Evolutionary conservation across 2,329 filamentous ascomycete species (phyloP), one percentile per base, ranked within the genome.

Genomic region (Paramyrothecium sp.): DNA sequence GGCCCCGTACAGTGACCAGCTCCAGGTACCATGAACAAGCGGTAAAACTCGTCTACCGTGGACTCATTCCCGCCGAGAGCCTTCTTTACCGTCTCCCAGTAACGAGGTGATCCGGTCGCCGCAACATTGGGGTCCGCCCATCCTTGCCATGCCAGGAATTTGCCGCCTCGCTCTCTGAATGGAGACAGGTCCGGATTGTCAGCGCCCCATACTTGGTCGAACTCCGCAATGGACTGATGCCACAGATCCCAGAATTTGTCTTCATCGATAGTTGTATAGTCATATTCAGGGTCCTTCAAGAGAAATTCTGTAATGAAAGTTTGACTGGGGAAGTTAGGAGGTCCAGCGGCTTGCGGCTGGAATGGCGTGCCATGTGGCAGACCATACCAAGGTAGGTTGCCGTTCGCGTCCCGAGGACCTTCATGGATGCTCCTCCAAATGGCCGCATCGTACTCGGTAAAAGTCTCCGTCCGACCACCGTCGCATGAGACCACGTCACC

Each of bases 231-330:
- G 3, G 49, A 51, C 23, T 51, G 49, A 10, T 51, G 5, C 49
- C 49, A 51, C 7, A 51, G 3, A 4, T 51, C 22, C 23, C 49
- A 26, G 22, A 51, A 51, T 11, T 33, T 7, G 10, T 23, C 23
- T 23, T 51, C 49, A n/a, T 51, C 49, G n/a, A 51, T 51, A 21
- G 49, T 51, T 26, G 49, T 7, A n/a, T 51, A 51, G 22, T 51
- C 49, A n/a, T 51, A 51, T 5, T n/a, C 23, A 8, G 49, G 49
- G 8, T 51, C 21, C 30, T 20, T 13, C 49, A 51, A 20, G 7
- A 51, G 5, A 33, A 51, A 51, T 4, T 51, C 49, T 8, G 49
- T 51, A 3, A 51, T 19, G 7, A 7, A 30, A 26, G 3, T 33
- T n/a, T 8, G 21, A 30, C 4, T 21, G 13, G 7, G 7, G 13